Base-by-base conservation (phyloP, 345 rosid genomes). In the Hibiscus mutabilis region DNA sequence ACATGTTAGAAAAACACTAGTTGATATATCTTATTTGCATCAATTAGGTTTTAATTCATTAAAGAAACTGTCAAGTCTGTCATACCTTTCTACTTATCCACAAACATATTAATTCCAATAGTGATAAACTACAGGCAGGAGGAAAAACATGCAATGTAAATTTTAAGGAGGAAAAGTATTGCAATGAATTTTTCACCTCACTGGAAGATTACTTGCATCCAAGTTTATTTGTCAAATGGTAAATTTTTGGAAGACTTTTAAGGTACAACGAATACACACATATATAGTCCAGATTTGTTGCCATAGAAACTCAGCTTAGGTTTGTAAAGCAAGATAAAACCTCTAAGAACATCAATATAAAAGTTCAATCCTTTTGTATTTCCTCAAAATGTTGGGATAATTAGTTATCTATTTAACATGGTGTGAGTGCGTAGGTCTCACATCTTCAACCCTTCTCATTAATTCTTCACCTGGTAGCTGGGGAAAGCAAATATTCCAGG, bases 1-100 rank as follows among this genome's bases (percentile, higher is more conserved):
- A 60, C 57, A 68, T 46, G 24, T 31, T 55, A 51, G 44, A 5
- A 27, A n/a, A 75, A 58, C 22, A 70, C 62, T 27, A 29, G 35
- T 61, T 62, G 22, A 53, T 61, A 40, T 4, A 64, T 46, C 18
- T 10, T 16, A 12, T 40, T 6, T 66, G 11, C 33, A 55, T 22
- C 42, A 58, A 71, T 70, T 29, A 60, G 33, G 12, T 55, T 63
- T 40, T 66, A 37, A 57, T 49, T 74, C 44, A 49, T 60, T 40
- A 68, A 68, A 61, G 66, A 18, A 52, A 19, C 29, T 19, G 27
- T 31, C 21, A 47, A 18, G 42, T 11, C 29, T 19, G 27, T 31
- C 21, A 47, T 1, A 24, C 40, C 46, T 67, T 59, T 59, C 72
- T 33, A 60, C 12, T 19, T 37, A 64, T 57, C 57, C 25, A 49